phyloP scores from a whole-genome alignment of 2,329 filamentous ascomycete species.

The Parafenestella ontariensis region DNA sequence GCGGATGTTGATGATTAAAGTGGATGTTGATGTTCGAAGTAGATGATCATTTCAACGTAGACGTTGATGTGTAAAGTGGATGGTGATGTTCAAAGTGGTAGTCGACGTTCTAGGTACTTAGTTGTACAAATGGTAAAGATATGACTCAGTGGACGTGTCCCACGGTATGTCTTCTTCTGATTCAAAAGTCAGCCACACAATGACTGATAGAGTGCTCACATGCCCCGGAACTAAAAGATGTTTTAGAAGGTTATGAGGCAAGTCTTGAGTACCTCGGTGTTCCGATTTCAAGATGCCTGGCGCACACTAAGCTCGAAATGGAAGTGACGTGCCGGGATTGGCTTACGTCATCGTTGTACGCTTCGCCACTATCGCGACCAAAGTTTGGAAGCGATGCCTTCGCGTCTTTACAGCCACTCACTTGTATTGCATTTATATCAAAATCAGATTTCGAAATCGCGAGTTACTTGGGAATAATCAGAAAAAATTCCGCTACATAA shows the following conservation, averaged over 20 bases:
- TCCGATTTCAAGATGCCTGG: neutral
- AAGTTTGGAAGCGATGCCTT: neutral
- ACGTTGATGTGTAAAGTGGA: neutral
- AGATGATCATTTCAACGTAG: too few relatives aligned
- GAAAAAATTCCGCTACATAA: neutral
- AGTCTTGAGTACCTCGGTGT: neutral
- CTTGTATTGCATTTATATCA: neutral
- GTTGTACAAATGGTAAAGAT: too few relatives aligned
- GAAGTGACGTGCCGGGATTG: constrained; percentile 1
- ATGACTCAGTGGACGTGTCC: too few relatives aligned
- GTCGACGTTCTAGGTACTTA: too few relatives aligned
- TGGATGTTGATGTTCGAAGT: neutral
- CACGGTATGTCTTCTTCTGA: too few relatives aligned
- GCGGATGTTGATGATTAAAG: too few relatives aligned
- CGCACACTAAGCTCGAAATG: neutral
- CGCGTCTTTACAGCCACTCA: neutral
- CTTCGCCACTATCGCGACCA: neutral
- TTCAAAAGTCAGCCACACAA: too few relatives aligned
- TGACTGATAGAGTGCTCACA: too few relatives aligned
- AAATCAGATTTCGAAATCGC: too few relatives aligned
- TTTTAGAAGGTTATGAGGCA: neutral
- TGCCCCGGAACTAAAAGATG: too few relatives aligned
- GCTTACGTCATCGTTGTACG: constrained; percentile 14
- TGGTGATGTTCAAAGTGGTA: neutral
- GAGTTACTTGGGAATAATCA: too few relatives aligned